Base-by-base conservation (phyloP, 257 asterid species). In the Pogostemon cablin region DNA sequence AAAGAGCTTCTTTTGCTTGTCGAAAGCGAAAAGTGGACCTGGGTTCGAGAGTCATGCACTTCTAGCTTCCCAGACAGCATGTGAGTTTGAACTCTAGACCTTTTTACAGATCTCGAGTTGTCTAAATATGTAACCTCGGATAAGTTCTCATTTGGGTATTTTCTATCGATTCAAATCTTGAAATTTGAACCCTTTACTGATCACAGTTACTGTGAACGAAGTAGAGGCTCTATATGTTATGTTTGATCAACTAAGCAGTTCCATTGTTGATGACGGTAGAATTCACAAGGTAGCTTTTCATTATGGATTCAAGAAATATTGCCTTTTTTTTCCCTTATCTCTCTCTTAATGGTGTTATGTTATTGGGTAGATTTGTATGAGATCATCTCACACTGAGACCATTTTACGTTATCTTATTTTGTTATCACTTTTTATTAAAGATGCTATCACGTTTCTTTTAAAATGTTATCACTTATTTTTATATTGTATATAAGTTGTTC, bases 121-220 rank as follows among this genome's bases (percentile, higher is more conserved):
- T 47, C 38, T 53, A 12, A 53, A 61, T n/a, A 63, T 25, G 32
- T 25, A 25, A 25, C 32, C 32, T 25, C 32, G 32, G 32, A 25
- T 25, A 25, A 25, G 32, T 25, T 25, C 32, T 25, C 32, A 25
- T 25, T 25, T 25, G 32, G 32, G 32, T 25, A 25, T 3, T 12
- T 38, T 6, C 8, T 25, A 43, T 50, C 12, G 32, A 25, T 12
- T 17, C 35, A 50, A 5, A 60, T 11, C 60, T 40, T 54, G 68
- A 35, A 71, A 59, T 34, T 38, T 54, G 79, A 66, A 75, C 38
- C 35, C 32, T 46, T 67, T 52, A 40, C 38, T 62, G 47, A 40
- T 67, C 77, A 82, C 92, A 92, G 98, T 92, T 84, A 87, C 80
- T 41, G 76, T 89, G 74, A 92, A 92, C 59, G 96, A 89, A 79